These are phyloP conservation scores for Rhamnella rubrinervis DNA, from an alignment of 331 rosid species.

Conservation along the genomic window DNA sequence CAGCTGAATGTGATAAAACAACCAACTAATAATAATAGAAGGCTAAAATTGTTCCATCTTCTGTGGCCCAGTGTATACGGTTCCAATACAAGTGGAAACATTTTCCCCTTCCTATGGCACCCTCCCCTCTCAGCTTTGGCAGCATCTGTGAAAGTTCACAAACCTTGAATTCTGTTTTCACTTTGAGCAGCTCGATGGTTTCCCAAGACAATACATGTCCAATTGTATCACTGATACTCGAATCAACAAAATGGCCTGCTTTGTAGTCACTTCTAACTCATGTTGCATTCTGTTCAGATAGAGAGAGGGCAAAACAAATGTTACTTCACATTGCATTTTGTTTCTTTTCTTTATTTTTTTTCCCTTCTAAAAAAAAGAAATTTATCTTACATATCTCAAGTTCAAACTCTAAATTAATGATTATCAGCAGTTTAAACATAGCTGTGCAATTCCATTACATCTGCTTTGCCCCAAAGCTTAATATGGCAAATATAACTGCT, in stretches of 20 bases:
- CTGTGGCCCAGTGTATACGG: background rate
- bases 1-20: background rate
- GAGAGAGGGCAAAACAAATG: background rate
- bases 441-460: background rate
- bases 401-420: background rate
- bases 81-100: slow-evolving; percentile 17
- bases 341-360: no score
- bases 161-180: slow-evolving; percentile 95
- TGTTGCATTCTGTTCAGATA: slow-evolving; percentile 74
- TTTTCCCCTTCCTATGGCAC: slow-evolving; percentile 4
- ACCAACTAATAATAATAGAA: background rate
- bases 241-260: slow-evolving; percentile 97
- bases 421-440: background rate
- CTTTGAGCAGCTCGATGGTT: slow-evolving; percentile 93
- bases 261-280: slow-evolving; percentile 83
- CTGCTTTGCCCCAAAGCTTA: slow-evolving; percentile 13
- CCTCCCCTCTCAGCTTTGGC: background rate
- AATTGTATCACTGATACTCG: slow-evolving; percentile 92
- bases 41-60: slow-evolving; percentile 1
- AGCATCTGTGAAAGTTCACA: slow-evolving; percentile 22
- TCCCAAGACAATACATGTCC: slow-evolving; percentile 96
- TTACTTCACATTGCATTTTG: no score
- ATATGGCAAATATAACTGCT: slow-evolving; percentile 12
- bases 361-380: background rate
- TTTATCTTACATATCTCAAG: background rate